A percentile compares a stretch with the other conserved stretches of the same genome.
phyloP scores from a whole-genome alignment of 192 early-diverging fungal species.

The Coemansia asiatica region DNA sequence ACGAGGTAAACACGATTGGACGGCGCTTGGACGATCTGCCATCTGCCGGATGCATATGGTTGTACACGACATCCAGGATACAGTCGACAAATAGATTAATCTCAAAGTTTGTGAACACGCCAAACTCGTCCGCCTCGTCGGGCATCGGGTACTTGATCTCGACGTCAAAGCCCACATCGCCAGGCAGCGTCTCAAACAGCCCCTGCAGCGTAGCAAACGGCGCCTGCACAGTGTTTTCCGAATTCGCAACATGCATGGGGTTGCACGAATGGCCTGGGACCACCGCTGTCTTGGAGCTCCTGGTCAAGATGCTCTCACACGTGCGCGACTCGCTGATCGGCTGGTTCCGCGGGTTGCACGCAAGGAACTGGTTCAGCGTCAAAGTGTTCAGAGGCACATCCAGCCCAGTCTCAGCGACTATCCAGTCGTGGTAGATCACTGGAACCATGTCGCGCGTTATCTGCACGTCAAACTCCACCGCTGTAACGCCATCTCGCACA shows the following conservation, averaged over 20 bases:
- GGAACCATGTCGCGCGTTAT: slow-evolving; percentile 83
- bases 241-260: slow-evolving; percentile 74
- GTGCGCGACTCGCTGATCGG: slow-evolving; percentile 21
- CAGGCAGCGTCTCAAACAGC: slow-evolving; percentile 74
- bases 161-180: slow-evolving; percentile 83
- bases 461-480: slow-evolving; percentile 96
- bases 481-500: slow-evolving; percentile 77
- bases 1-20: slow-evolving; percentile 87
- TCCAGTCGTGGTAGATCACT: slow-evolving; percentile 95
- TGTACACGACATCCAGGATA: slow-evolving; percentile 77
- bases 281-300: neutral
- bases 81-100: slow-evolving; percentile 84
- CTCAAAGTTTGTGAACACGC: slow-evolving; percentile 70
- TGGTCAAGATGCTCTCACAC: slow-evolving; percentile 17
- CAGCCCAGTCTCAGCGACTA: slow-evolving; percentile 68
- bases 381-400: slow-evolving; percentile 69
- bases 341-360: slow-evolving; percentile 52
- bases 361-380: slow-evolving; percentile 69
- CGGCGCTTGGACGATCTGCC: slow-evolving; percentile 45
- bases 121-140: slow-evolving; percentile 80
- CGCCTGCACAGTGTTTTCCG: slow-evolving; percentile 76
- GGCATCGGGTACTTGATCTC: slow-evolving; percentile 96
- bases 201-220: slow-evolving; percentile 84
- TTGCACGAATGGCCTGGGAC: slow-evolving; percentile 8
- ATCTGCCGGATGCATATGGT: slow-evolving; percentile 18